These are phyloP conservation scores for Beta corolliflora DNA, from an alignment of 179 eudicot genomes.

Conservation along the genomic window DNA sequence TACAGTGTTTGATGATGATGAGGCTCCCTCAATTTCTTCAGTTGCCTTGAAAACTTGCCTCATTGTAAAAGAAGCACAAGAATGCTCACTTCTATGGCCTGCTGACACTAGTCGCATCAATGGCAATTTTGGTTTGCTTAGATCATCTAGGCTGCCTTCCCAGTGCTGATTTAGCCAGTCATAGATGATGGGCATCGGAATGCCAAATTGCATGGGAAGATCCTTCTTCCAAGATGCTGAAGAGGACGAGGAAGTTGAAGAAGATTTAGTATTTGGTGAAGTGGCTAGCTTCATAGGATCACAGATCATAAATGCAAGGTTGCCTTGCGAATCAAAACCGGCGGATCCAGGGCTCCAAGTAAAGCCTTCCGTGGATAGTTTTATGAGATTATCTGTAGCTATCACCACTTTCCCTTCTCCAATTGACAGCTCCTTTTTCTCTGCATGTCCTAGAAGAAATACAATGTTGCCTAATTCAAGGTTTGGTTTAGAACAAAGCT, in stretches of 20 bases:
- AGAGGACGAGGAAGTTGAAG: conserved; percentile 73
- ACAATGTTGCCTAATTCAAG: conserved; percentile 76
- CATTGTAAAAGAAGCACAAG: conserved; percentile 90
- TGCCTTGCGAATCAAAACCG: conserved; percentile 92
- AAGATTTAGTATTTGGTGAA: conserved; percentile 68
- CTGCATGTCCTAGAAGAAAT: conserved; percentile 74
- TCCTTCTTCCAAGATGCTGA: conserved; percentile 75
- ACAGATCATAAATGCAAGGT: conserved; percentile 93
- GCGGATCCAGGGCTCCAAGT: conserved; percentile 94
- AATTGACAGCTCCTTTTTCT: conserved; percentile 62
- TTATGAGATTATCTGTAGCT: conserved; percentile 95
- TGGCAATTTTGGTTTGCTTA: conserved; percentile 85
- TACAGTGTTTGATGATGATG: conserved; percentile 53
- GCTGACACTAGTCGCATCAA: conserved; percentile 77
- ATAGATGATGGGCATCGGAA: conserved; percentile 79
- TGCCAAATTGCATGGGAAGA: conserved; percentile 82
- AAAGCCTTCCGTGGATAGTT: conserved; percentile 74
- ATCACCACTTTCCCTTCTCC: conserved; percentile 95
- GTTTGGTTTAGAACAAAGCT: conserved; percentile 71
- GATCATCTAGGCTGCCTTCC: conserved; percentile 97
- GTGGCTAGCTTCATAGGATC: conserved; percentile 98
- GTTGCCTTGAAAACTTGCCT: conserved; percentile 72
- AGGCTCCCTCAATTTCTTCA: conserved; percentile 55
- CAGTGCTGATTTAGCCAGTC: conserved; percentile 98
- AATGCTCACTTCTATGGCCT: conserved; percentile 83